These are phyloP conservation scores for Ziziphus jujuba DNA, from an alignment of 306 rosid genomes.

Conservation along the genomic window DNA sequence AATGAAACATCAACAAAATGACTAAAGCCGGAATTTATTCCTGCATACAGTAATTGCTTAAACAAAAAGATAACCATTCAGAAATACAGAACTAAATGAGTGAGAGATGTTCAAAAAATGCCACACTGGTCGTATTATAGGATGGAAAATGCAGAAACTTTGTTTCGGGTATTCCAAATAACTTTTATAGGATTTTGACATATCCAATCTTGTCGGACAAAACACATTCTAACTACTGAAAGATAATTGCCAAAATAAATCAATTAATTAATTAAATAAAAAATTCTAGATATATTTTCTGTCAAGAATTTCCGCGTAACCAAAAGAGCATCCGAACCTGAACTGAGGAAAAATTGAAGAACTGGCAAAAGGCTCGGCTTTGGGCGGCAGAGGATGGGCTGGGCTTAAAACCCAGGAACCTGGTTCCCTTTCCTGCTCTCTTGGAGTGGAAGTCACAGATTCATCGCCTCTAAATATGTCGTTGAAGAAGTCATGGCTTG, in stretches of 20 bases:
- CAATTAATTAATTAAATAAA: no score
- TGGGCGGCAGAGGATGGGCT: conserved; percentile 43
- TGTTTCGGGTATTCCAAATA: no score
- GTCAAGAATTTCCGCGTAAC: background rate
- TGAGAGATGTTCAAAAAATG: no score
- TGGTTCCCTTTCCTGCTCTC: conserved; percentile 37
- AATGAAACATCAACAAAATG: no score
- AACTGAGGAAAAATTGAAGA: conserved; percentile 42
- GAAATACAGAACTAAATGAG: no score
- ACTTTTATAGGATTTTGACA: no score
- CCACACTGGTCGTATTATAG: no score
- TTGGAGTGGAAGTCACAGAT: conserved; percentile 52
- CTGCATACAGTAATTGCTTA: no score
- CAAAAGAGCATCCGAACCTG: conserved; percentile 45
- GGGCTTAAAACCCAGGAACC: conserved; percentile 47
- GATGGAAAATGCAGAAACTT: no score
- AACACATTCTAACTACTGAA: background rate
- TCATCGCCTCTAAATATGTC: conserved; percentile 80
- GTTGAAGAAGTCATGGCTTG: conserved; percentile 59
- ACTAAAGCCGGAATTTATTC: no score
- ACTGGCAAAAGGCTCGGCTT: conserved; percentile 29
- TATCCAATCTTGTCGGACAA: no score
- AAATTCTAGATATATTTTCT: background rate
- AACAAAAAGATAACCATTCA: no score
- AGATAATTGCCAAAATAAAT: background rate